These are phyloP conservation scores for Exsudoporus frostii DNA, from an alignment of 768 basidiomycete genomes.

Conservation along the genomic window DNA sequence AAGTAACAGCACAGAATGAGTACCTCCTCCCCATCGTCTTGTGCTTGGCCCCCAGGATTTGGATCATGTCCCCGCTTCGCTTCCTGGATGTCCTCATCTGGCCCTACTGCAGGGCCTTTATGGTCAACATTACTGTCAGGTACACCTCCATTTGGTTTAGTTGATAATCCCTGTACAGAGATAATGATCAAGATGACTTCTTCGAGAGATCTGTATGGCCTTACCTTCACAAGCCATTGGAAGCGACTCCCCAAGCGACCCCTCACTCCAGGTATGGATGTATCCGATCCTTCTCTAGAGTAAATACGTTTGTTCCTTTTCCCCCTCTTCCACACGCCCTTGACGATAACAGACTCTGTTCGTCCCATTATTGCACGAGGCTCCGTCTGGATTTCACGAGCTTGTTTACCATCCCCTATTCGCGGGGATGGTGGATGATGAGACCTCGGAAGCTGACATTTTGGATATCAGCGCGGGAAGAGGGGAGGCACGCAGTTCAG, in stretches of 20 bases:
- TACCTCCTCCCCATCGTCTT: conserved; percentile 18
- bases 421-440: conserved; percentile 4
- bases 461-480: not conserved
- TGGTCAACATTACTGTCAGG: not conserved
- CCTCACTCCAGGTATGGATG: not conserved
- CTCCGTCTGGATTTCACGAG: conserved; percentile 6
- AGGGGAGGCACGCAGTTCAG: not conserved
- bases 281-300: not conserved
- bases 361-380: not conserved
- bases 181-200: not conserved
- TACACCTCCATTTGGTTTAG: not conserved
- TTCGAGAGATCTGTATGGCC: not conserved
- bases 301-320: not conserved
- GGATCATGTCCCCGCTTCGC: conserved; percentile 1
- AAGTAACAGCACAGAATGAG: conserved; percentile 28
- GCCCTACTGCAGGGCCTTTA: not conserved
- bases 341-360: not conserved
- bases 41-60: not conserved
- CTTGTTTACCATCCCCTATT: not conserved
- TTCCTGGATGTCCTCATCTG: not conserved
- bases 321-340: conserved; percentile 13
- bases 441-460: conserved; percentile 14
- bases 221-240: conserved; percentile 17
- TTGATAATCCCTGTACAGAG: conserved; percentile 8
- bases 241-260: conserved; percentile 9